Conservation (phyloP, 495 filamentous ascomycete genomes). For the Aspergillus leporis region DNA sequence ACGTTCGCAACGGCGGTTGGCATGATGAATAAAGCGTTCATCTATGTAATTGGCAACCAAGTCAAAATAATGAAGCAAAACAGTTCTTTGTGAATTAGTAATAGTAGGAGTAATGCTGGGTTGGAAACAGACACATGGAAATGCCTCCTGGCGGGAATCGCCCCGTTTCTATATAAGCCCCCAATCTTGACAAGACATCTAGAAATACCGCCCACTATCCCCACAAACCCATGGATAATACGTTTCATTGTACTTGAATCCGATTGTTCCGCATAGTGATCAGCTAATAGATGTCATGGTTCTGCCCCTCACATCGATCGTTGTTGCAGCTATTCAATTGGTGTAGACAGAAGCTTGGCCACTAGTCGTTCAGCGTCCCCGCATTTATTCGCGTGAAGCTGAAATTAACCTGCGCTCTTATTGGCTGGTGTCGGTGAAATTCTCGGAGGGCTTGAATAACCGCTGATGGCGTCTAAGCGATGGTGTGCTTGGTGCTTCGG, state of each 20-base stretch:
- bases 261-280: not conserved
- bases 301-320: not conserved
- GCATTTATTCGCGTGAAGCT: not conserved
- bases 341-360: not conserved
- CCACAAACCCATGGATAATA: not conserved
- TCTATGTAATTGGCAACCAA: not conserved
- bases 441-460: conserved; percentile 26
- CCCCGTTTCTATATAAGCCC: not conserved
- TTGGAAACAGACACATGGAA: not conserved
- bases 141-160: not conserved
- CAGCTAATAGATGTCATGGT: not conserved
- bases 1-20: conserved; percentile 15
- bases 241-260: not conserved
- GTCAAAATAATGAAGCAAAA: too few species aligned
- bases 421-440: conserved; percentile 2
- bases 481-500: conserved; percentile 1
- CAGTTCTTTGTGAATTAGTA: too few species aligned
- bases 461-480: not conserved
- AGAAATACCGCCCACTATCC: not conserved
- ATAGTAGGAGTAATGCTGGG: too few species aligned
- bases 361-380: not conserved
- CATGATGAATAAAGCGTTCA: conserved; percentile 12
- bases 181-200: not conserved
- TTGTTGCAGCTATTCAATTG: not conserved
- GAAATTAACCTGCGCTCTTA: not conserved